A percentile compares a stretch with the other conserved stretches of the same genome.
phyloP scores from a whole-genome alignment of 1,284 basidiomycete species.

The Tilletia horrida region DNA sequence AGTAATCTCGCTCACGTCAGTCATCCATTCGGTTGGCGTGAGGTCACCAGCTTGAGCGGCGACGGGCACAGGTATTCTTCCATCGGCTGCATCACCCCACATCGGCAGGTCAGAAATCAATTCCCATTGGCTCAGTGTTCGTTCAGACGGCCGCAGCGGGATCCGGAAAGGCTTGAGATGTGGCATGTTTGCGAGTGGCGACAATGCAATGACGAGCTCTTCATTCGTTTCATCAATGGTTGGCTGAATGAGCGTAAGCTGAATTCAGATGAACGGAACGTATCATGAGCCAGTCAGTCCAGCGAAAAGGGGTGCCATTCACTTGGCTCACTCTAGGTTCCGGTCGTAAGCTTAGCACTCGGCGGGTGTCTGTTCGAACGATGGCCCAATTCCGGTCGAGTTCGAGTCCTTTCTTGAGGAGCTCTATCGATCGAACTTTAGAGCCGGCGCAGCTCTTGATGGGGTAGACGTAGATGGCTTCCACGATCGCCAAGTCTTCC shows the following conservation, averaged over 20 bases:
- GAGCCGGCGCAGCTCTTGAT: constrained; percentile 39
- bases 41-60: constrained; percentile 6
- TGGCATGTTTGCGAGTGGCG: background rate
- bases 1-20: constrained; percentile 21
- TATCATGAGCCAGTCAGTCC: background rate
- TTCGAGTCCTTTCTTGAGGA: constrained; percentile 34
- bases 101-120: constrained; percentile 27
- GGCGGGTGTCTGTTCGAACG: constrained; percentile 17
- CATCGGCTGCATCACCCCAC: constrained; percentile 41
- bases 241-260: constrained; percentile 32
- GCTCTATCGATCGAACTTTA: constrained; percentile 5
- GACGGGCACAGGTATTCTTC: constrained; percentile 25
- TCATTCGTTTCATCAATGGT: constrained; percentile 24
- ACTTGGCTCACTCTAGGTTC: constrained; percentile 25
- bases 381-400: constrained; percentile 45
- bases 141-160: constrained; percentile 21
- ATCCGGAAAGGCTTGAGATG: constrained; percentile 23
- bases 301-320: background rate
- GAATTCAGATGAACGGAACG: background rate
- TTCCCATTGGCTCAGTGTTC: constrained; percentile 23
- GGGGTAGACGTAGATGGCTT: constrained; percentile 37
- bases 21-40: constrained; percentile 36
- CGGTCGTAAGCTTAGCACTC: constrained; percentile 27
- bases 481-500: constrained; percentile 34
- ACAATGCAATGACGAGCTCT: constrained; percentile 25